Percentiles rank a stretch among this genome's conserved stretches.
Conservation (phyloP, 2,329 filamentous ascomycete species). For the Aphanocladium album region DNA sequence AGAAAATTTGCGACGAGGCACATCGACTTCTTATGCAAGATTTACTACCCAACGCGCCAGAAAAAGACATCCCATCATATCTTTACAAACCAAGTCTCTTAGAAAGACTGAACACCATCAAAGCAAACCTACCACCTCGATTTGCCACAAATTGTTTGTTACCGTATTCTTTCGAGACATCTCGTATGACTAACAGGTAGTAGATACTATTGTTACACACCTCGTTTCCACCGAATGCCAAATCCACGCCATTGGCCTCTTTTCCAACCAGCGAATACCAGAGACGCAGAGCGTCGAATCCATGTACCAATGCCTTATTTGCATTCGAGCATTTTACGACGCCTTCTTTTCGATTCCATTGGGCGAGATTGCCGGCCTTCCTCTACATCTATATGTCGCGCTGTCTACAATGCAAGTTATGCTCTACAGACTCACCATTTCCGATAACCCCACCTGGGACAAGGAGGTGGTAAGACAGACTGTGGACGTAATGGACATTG, state of each 20-base stretch:
- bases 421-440: slow-evolving; percentile 34
- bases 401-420: slow-evolving; percentile 32
- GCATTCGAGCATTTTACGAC: slow-evolving; percentile 32
- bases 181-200: neutral
- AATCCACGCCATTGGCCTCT: slow-evolving; percentile 29
- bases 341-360: slow-evolving; percentile 29
- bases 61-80: slow-evolving; percentile 25
- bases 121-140: slow-evolving; percentile 15
- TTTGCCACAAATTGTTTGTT: slow-evolving; percentile 25
- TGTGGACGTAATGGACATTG: slow-evolving; percentile 30
- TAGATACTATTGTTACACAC: slow-evolving; percentile 28
- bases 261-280: slow-evolving; percentile 26
- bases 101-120: slow-evolving; percentile 23
- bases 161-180: neutral
- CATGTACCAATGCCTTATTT: slow-evolving; percentile 32
- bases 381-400: slow-evolving; percentile 30
- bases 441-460: slow-evolving; percentile 38
- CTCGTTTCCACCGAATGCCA: slow-evolving; percentile 26
- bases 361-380: slow-evolving; percentile 25
- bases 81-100: slow-evolving; percentile 29
- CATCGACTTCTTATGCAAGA: slow-evolving; percentile 28
- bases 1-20: slow-evolving; percentile 36
- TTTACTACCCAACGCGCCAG: slow-evolving; percentile 21
- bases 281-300: slow-evolving; percentile 27
- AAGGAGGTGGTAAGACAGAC: slow-evolving; percentile 30